Conservation (phyloP, 495 filamentous ascomycete species). For the Hyaloscypha bicolor region DNA sequence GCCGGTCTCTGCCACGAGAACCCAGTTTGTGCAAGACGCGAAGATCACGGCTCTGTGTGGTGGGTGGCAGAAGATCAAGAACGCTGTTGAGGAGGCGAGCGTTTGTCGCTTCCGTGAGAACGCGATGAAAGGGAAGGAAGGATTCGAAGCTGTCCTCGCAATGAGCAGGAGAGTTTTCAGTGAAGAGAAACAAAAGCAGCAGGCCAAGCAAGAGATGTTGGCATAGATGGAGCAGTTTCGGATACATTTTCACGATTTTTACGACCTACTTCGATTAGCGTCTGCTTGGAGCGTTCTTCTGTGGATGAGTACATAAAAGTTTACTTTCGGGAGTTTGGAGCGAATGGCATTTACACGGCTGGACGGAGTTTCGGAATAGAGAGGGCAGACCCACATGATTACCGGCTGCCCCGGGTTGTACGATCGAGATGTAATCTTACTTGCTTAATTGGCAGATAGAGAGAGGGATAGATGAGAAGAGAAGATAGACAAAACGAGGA, state of each 20-base stretch:
- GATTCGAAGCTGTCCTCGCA: constrained; percentile 90
- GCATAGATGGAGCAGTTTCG: constrained; percentile 9
- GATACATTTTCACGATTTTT: constrained; percentile 17
- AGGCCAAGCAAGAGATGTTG: constrained; percentile 31
- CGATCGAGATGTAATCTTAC: constrained; percentile 15
- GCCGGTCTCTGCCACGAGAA: constrained; percentile 64
- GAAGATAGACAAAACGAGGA: background rate
- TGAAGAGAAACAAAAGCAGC: constrained; percentile 62
- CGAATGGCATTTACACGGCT: constrained; percentile 4
- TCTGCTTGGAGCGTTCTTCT: constrained; percentile 19
- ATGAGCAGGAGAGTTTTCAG: constrained; percentile 92
- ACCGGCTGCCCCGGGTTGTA: background rate
- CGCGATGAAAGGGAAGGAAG: constrained; percentile 82
- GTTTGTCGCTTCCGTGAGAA: constrained; percentile 90
- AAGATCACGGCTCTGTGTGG: constrained; percentile 92
- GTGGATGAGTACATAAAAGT: constrained; percentile 26
- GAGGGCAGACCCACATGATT: background rate
- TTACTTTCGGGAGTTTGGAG: constrained; percentile 25
- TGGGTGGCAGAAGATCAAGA: constrained; percentile 94
- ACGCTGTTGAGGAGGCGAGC: constrained; percentile 88
- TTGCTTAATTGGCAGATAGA: constrained; percentile 9
- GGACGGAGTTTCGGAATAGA: constrained; percentile 4
- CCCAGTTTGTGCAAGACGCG: constrained; percentile 83
- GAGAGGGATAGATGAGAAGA: background rate
- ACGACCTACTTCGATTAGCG: constrained; percentile 31